These are phyloP conservation scores for Ophiocordyceps polyrhachis-furcata DNA, from an alignment of 2,329 filamentous ascomycete genomes.

Conservation along the genomic window DNA sequence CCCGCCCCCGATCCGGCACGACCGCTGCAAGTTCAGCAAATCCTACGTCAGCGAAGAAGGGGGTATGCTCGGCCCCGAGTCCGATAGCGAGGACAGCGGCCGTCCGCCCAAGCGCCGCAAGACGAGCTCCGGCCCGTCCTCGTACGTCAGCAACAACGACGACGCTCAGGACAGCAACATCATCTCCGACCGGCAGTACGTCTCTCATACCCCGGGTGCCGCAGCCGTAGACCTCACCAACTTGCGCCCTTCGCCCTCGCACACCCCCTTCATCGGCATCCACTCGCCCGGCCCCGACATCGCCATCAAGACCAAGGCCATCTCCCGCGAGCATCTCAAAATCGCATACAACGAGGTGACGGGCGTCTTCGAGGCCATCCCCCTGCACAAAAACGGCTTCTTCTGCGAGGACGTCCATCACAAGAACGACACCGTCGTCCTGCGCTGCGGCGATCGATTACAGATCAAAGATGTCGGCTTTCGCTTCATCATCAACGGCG, in stretches of 20 bases:
- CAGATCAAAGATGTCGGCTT: conserved; percentile 56
- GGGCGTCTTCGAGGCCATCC: conserved; percentile 45
- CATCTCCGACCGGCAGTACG: conserved; percentile 39
- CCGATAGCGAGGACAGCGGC: conserved; percentile 31
- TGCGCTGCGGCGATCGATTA: conserved; percentile 47
- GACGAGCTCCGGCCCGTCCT: conserved; percentile 23
- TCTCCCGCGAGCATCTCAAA: conserved; percentile 55
- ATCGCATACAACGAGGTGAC: conserved; percentile 49
- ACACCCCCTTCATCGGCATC: conserved; percentile 50
- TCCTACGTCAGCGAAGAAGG: conserved; percentile 52
- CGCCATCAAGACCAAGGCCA: conserved; percentile 46
- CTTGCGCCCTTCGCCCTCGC: conserved; percentile 39
- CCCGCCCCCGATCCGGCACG: conserved; percentile 28
- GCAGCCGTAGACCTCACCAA: conserved; percentile 39
- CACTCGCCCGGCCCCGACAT: conserved; percentile 48
- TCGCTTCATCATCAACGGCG: conserved; percentile 48
- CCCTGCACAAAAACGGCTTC: conserved; percentile 46
- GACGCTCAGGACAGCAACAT: conserved; percentile 26
- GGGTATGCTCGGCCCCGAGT: conserved; percentile 46
- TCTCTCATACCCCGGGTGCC: conserved; percentile 39
- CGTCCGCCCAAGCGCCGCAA: conserved; percentile 29
- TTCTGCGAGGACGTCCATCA: conserved; percentile 45
- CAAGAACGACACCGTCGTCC: conserved; percentile 32
- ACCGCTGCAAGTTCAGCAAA: conserved; percentile 38
- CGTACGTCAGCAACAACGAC: conserved; percentile 20